These are phyloP conservation scores for Cladophialophora chaetospira DNA, from an alignment of 2,329 filamentous ascomycete genomes.

Conservation along the genomic window DNA sequence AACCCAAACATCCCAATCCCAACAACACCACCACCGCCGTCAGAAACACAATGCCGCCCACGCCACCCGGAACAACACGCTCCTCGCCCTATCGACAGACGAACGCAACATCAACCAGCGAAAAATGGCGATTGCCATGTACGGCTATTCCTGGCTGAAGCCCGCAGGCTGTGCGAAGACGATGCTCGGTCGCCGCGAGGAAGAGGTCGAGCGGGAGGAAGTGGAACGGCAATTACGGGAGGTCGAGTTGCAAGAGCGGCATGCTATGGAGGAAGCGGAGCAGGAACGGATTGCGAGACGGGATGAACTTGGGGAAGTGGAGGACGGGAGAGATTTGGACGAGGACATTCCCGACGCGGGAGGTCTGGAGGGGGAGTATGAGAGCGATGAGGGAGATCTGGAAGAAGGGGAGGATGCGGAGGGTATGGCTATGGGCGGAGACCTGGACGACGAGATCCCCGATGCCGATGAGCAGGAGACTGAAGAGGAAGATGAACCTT, in stretches of 20 bases:
- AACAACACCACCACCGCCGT: constrained; percentile 18
- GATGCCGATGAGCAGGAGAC: constrained; percentile 54
- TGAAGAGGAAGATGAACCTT: constrained; percentile 39
- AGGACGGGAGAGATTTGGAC: constrained; percentile 44
- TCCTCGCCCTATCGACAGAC: constrained; percentile 72
- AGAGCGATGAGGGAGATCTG: constrained; percentile 46
- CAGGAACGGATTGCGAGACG: constrained; percentile 46
- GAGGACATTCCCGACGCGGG: constrained; percentile 50
- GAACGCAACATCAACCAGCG: constrained; percentile 76
- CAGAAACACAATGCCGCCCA: constrained; percentile 19
- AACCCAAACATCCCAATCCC: background rate
- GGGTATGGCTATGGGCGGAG: constrained; percentile 37
- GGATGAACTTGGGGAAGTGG: constrained; percentile 40
- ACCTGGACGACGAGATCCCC: constrained; percentile 51
- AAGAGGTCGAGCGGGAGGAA: constrained; percentile 84
- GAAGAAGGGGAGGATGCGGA: constrained; percentile 54
- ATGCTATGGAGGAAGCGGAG: constrained; percentile 35
- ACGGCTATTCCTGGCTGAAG: constrained; percentile 86
- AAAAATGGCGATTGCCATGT: constrained; percentile 79
- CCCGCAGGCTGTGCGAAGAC: constrained; percentile 88
- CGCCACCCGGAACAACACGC: constrained; percentile 49
- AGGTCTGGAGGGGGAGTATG: constrained; percentile 45
- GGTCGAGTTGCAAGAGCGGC: constrained; percentile 64
- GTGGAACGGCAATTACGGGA: constrained; percentile 75
- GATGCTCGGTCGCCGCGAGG: constrained; percentile 84